A percentile compares a stretch with the other conserved stretches of the same genome.
Conservation (phyloP, 352 stramenopile species). For the Phytopythium sindhum region DNA sequence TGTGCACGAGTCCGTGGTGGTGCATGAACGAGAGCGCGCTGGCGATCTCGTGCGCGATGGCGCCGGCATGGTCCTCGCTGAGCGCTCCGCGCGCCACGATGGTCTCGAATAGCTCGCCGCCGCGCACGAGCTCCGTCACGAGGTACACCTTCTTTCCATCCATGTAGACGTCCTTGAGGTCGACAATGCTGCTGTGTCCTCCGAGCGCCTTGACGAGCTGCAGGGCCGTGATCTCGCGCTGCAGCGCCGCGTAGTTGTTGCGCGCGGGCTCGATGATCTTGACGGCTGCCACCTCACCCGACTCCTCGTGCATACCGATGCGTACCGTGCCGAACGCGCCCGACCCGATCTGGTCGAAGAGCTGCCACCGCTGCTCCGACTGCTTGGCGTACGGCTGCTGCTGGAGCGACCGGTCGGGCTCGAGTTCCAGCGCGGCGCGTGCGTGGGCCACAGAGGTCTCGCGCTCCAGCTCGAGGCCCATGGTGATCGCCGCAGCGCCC, state of each 20-base stretch:
- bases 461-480: slow-evolving; percentile 29
- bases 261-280: slow-evolving; percentile 60
- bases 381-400: slow-evolving; percentile 6
- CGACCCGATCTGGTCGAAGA: slow-evolving; percentile 69
- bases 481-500: slow-evolving; percentile 43
- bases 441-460: slow-evolving; percentile 31
- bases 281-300: slow-evolving; percentile 65
- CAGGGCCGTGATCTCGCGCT: slow-evolving; percentile 69
- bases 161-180: slow-evolving; percentile 80
- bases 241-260: slow-evolving; percentile 45
- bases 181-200: slow-evolving; percentile 85
- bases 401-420: slow-evolving; percentile 1
- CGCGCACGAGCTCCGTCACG: slow-evolving; percentile 84
- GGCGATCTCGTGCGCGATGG: slow-evolving; percentile 50
- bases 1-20: slow-evolving; percentile 66
- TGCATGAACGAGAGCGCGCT: slow-evolving; percentile 73
- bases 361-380: slow-evolving; percentile 41
- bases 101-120: slow-evolving; percentile 90
- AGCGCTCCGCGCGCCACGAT: slow-evolving; percentile 75
- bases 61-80: slow-evolving; percentile 39
- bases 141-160: slow-evolving; percentile 76
- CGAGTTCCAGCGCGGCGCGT: slow-evolving; percentile 31
- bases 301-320: slow-evolving; percentile 62
- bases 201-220: slow-evolving; percentile 71
- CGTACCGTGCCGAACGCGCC: slow-evolving; percentile 72